Evolutionary conservation across 768 basidiomycete species (phyloP), one percentile per base, ranked within the genome.

Genomic region (Tricholoma saponaceum): DNA sequence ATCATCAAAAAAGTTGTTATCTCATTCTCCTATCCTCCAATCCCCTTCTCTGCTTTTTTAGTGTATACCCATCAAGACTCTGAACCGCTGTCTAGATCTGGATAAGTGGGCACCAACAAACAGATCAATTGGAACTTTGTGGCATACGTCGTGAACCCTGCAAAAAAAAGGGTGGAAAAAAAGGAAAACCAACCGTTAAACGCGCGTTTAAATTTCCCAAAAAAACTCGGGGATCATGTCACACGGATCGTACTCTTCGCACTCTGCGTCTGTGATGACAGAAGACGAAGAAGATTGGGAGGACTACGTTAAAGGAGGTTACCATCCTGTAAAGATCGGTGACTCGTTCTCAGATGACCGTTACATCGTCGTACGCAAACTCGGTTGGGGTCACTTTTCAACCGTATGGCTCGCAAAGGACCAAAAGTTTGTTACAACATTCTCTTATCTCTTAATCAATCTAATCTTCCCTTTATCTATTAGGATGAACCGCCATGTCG

Each of bases 281-380:
- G 90, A 92, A 76, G 90, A 92, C 76, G 90, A 92, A 72, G 93
- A 96, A 74, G 93, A 95, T 68, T 90, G 89, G 82, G 92, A 95
- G 75, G 93, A 95, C 74, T 82, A 82, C 65, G 82, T 84, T 70
- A 83, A 87, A 50, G 86, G 90, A 57, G 90, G 90, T 32, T 92
- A 92, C 70, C 90, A 92, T 67, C 90, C 94, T n/a, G 92, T 97
- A 51, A 90, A 93, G 71, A 93, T 98, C 59, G 94, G 95, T 62
- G 95, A 98, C 73, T 69, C 81, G 18, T 96, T 97, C 71, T 90
- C 88, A 50, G 85, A 92, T 59, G 91, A 84, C 9, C 79, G 97
- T 37, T 99, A 98, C 70, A 70, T 83, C 61, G 90, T 98, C 64
- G 94, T 97, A 56, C 79, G 96, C 60, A 99, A 99, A 72, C 85